Evolutionary conservation across 73 alveolate genomes (phyloP).

Genomic region (Symbiodinium natans): DNA sequence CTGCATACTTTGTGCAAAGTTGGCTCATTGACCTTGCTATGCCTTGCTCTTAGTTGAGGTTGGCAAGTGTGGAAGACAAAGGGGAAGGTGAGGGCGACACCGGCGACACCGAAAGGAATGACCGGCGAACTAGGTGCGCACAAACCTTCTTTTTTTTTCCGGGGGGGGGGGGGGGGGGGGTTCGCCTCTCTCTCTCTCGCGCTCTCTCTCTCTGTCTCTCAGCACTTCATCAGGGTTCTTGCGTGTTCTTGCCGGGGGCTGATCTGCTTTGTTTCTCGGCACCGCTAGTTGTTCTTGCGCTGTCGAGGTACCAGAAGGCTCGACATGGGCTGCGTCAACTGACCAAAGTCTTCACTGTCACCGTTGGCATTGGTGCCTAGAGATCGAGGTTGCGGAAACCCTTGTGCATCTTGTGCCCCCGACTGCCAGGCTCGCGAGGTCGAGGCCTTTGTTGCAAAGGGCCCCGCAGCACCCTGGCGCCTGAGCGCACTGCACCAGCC

Average conservation of each 20-base stretch:
- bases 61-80: not conserved
- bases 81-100: not conserved
- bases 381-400: not conserved
- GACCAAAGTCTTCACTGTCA: not conserved
- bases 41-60: not conserved
- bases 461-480: constrained; percentile 91
- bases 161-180: too few relatives aligned
- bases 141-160: too few relatives aligned
- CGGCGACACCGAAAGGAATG: too few relatives aligned
- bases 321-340: not conserved
- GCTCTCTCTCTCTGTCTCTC: too few relatives aligned
- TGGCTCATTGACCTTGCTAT: too few relatives aligned
- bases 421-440: constrained; percentile 6
- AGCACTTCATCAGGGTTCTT: too few relatives aligned
- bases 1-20: too few relatives aligned
- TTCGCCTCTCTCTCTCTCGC: too few relatives aligned
- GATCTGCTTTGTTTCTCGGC: too few relatives aligned
- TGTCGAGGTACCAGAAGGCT: constrained; percentile 58
- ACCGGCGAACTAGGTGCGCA: too few relatives aligned
- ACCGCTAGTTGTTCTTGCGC: not conserved
- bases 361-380: too few relatives aligned
- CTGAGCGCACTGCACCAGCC: constrained; percentile 84
- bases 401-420: not conserved
- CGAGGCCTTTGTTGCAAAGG: constrained; percentile 32
- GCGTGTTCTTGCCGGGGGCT: too few relatives aligned